Percentiles rank a stretch among this genome's conserved stretches.
These are phyloP conservation scores for Trametes pubescens DNA, from an alignment of 1,284 basidiomycete genomes.

Conservation along the genomic window DNA sequence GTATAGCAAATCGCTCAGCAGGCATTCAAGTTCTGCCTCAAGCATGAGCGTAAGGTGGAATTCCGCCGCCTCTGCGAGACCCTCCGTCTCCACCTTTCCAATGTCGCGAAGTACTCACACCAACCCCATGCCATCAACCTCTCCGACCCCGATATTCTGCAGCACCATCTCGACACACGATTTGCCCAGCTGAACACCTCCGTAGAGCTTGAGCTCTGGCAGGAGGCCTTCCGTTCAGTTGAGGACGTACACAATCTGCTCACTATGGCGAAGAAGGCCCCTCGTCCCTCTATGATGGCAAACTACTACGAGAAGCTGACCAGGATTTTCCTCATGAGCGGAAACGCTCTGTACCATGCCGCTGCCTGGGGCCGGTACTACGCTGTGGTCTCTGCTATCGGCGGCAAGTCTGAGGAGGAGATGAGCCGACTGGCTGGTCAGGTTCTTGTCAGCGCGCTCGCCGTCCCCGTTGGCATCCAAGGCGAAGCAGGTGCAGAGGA, in stretches of 20 bases:
- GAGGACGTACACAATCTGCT: constrained; percentile 98
- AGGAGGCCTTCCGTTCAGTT: constrained; percentile 98
- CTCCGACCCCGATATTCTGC: constrained; percentile 94
- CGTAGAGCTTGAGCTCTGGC: constrained; percentile 99
- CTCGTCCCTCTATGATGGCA: constrained; percentile 96
- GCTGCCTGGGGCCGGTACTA: constrained; percentile 96
- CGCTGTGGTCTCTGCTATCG: constrained; percentile 68
- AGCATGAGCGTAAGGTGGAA: constrained; percentile 95
- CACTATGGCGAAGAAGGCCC: constrained; percentile 91
- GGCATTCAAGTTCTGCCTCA: constrained; percentile 96
- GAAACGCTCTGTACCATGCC: constrained; percentile 95
- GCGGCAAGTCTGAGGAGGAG: constrained; percentile 81
- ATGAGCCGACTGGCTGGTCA: constrained; percentile 87
- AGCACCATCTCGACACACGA: constrained; percentile 97
- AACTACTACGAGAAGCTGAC: constrained; percentile 99
- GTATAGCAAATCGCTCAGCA: constrained; percentile 92
- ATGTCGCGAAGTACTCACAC: constrained; percentile 95
- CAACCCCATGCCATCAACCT: constrained; percentile 99
- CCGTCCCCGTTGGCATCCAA: constrained; percentile 87
- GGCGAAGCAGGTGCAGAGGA: constrained; percentile 68
- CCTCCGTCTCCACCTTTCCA: constrained; percentile 92
- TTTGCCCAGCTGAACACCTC: constrained; percentile 99
- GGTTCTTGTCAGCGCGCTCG: constrained; percentile 92
- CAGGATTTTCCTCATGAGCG: constrained; percentile 94
- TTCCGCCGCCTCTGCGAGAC: constrained; percentile 98